phyloP scores from a whole-genome alignment of 139 green algal species.

The Bryopsis sp. region DNA sequence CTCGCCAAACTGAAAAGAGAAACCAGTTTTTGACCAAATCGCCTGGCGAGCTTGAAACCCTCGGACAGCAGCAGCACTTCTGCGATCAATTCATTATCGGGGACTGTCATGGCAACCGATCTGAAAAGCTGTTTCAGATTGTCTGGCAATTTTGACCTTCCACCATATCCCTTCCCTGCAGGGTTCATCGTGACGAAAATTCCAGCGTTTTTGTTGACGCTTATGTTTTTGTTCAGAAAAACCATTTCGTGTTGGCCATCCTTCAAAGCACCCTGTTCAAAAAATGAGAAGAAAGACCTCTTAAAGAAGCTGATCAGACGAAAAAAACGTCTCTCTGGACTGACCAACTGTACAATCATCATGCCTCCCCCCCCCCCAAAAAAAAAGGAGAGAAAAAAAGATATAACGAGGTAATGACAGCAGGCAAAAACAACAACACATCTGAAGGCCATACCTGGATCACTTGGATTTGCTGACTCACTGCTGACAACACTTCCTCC shows the following conservation, averaged over 20 bases:
- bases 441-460: slow-evolving; percentile 64
- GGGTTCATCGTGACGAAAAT: slow-evolving; percentile 89
- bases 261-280: slow-evolving; percentile 48
- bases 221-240: slow-evolving; percentile 55
- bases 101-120: slow-evolving; percentile 65
- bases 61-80: slow-evolving; percentile 62
- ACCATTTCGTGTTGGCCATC: slow-evolving; percentile 34
- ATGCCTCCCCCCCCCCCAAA: too few relatives aligned
- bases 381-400: too few relatives aligned
- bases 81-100: slow-evolving; percentile 70
- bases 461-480: slow-evolving; percentile 71
- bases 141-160: slow-evolving; percentile 71
- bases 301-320: too few relatives aligned
- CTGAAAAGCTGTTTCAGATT: slow-evolving; percentile 83
- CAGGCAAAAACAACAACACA: too few relatives aligned
- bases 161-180: slow-evolving; percentile 68
- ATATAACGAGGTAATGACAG: too few relatives aligned
- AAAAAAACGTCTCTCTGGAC: too few relatives aligned
- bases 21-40: slow-evolving; percentile 51
- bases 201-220: slow-evolving; percentile 56
- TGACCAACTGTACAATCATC: too few relatives aligned
- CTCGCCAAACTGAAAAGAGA: slow-evolving; percentile 51
- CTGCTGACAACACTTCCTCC: slow-evolving; percentile 66
- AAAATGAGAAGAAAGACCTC: too few relatives aligned
- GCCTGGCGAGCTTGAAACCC: slow-evolving; percentile 47